Conservation (phyloP, 352 stramenopile species). For the Thraustochytrium sp. region DNA sequence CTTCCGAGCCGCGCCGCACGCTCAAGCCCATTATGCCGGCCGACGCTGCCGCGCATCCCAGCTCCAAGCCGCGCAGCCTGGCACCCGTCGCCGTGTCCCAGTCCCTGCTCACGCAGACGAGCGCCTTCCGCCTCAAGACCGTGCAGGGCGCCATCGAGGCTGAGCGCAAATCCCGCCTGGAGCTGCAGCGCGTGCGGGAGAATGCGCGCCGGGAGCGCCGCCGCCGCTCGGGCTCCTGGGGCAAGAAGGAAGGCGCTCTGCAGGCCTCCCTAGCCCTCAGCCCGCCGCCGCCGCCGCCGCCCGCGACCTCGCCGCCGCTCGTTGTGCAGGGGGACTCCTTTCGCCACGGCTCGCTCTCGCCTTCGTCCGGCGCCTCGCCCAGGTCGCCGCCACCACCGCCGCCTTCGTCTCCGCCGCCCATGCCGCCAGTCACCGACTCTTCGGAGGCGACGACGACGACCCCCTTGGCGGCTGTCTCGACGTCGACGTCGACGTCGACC, state of each 20-base stretch:
- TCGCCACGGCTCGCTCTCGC: not conserved
- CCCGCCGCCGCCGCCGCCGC: no score
- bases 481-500: not conserved
- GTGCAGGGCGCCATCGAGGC: not conserved
- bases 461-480: not conserved
- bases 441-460: not conserved
- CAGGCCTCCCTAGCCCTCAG: no score
- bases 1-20: not conserved
- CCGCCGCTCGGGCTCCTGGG: not conserved
- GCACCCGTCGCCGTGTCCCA: not conserved
- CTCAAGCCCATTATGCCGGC: not conserved
- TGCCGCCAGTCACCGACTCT: not conserved
- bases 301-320: no score
- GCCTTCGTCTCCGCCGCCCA: not conserved
- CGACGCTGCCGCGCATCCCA: no score
- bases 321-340: not conserved
- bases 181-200: not conserved
- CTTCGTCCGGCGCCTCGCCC: no score
- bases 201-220: not conserved
- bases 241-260: no score
- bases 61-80: not conserved
- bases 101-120: not conserved
- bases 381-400: not conserved
- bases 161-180: not conserved
- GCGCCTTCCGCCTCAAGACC: constrained; percentile 14